phyloP scores from a whole-genome alignment of 1,284 basidiomycete genomes.

The Athelia sp. region DNA sequence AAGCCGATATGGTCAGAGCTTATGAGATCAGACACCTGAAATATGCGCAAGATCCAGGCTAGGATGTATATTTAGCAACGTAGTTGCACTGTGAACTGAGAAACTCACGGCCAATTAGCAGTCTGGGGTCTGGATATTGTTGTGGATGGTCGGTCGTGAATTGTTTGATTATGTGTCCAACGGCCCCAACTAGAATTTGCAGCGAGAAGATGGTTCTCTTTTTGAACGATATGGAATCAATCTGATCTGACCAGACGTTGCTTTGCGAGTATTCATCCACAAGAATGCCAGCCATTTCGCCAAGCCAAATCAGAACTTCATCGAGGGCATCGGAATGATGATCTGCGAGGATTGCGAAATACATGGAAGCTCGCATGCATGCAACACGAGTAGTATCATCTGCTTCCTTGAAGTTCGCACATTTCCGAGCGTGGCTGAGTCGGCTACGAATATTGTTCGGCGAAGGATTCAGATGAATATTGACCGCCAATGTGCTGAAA shows the following conservation, averaged over 20 bases:
- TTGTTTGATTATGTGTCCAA: constrained; percentile 57
- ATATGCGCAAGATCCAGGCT: constrained; percentile 64
- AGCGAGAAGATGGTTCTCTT: constrained; percentile 28
- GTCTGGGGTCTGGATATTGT: constrained; percentile 62
- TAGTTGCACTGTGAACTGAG: background rate
- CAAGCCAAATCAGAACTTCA: constrained; percentile 64
- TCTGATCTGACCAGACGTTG: constrained; percentile 8
- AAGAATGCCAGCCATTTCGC: constrained; percentile 56
- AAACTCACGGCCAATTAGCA: constrained; percentile 58
- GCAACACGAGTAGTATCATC: constrained; percentile 70
- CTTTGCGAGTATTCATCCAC: constrained; percentile 48
- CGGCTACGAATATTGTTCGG: constrained; percentile 45
- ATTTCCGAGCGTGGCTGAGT: constrained; percentile 58
- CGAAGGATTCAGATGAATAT: constrained; percentile 67
- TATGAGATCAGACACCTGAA: constrained; percentile 35
- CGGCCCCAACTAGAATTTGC: constrained; percentile 55
- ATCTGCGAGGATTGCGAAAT: constrained; percentile 65
- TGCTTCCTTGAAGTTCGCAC: constrained; percentile 65
- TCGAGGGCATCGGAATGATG: constrained; percentile 53
- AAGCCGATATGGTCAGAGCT: constrained; percentile 36
- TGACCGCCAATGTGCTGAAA: constrained; percentile 74
- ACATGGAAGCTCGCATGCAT: constrained; percentile 76
- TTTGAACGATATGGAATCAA: constrained; percentile 10
- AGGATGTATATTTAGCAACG: constrained; percentile 1
- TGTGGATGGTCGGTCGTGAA: constrained; percentile 33